phyloP scores from a whole-genome alignment of 805 yeast species.

The Cyberlindnera sargentensis region DNA sequence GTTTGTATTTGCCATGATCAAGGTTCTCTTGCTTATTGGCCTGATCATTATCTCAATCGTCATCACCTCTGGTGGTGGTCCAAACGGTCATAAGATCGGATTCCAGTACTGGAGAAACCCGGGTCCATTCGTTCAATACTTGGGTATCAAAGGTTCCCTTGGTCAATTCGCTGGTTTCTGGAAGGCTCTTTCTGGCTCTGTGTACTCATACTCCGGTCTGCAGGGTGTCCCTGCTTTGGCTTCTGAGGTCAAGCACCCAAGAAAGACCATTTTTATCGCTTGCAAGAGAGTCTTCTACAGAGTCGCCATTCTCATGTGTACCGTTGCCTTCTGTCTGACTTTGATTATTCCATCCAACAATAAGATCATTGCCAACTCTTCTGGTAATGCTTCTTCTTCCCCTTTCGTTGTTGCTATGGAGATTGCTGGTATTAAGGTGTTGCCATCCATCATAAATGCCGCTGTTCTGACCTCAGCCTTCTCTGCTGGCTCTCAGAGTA shows the following conservation, averaged over 20 bases:
- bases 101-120: slow-evolving; percentile 30
- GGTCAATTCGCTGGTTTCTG: slow-evolving; percentile 58
- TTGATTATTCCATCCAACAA: slow-evolving; percentile 29
- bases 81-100: slow-evolving; percentile 31
- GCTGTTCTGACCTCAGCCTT: slow-evolving; percentile 33
- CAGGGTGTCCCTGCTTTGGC: slow-evolving; percentile 50
- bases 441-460: slow-evolving; percentile 31
- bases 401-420: slow-evolving; percentile 38
- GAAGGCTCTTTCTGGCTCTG: slow-evolving; percentile 52
- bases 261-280: slow-evolving; percentile 53
- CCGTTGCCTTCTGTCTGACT: slow-evolving; percentile 28
- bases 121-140: slow-evolving; percentile 26
- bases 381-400: slow-evolving; percentile 27
- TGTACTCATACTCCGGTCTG: slow-evolving; percentile 51
- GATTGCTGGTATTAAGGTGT: slow-evolving; percentile 35
- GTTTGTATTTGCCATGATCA: slow-evolving; percentile 54
- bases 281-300: slow-evolving; percentile 34
- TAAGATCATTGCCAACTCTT: slow-evolving; percentile 21
- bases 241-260: slow-evolving; percentile 49
- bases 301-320: slow-evolving; percentile 25
- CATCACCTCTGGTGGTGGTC: slow-evolving; percentile 60
- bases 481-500: slow-evolving; percentile 27
- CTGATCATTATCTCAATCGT: slow-evolving; percentile 47
- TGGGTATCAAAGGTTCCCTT: slow-evolving; percentile 27
- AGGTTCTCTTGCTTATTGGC: slow-evolving; percentile 55